These are phyloP conservation scores for Paecilomyces fulvus DNA, from an alignment of 2,329 filamentous ascomycete genomes.

Conservation along the genomic window DNA sequence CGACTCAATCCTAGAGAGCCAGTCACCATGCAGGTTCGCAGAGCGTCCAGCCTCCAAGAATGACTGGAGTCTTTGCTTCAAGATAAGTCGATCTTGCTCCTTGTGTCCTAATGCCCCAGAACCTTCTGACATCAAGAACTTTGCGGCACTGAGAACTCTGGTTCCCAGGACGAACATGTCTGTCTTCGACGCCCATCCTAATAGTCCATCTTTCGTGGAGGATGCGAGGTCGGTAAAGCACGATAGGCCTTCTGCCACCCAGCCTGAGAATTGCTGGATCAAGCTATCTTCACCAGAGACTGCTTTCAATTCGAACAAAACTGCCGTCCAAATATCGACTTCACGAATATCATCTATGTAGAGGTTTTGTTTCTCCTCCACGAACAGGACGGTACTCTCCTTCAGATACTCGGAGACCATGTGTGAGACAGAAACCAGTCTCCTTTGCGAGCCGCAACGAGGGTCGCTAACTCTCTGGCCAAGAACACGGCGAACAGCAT, in stretches of 20 bases:
- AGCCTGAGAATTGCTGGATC: slow-evolving; percentile 16
- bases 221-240: slow-evolving; percentile 19
- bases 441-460: slow-evolving; percentile 12
- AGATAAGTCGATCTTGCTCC: slow-evolving; percentile 7
- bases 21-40: slow-evolving; percentile 23
- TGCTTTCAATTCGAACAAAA: slow-evolving; percentile 34
- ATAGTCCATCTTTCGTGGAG: slow-evolving; percentile 48
- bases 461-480: slow-evolving; percentile 16
- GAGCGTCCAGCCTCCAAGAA: slow-evolving; percentile 16
- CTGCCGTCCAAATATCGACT: slow-evolving; percentile 55
- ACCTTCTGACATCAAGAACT: slow-evolving; percentile 18
- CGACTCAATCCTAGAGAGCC: slow-evolving; percentile 20
- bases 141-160: slow-evolving; percentile 31
- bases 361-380: slow-evolving; percentile 87
- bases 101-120: slow-evolving; percentile 12
- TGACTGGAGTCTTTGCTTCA: slow-evolving; percentile 16
- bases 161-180: slow-evolving; percentile 50
- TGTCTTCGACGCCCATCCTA: slow-evolving; percentile 65
- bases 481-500: slow-evolving; percentile 32
- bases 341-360: slow-evolving; percentile 78
- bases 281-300: slow-evolving; percentile 13
- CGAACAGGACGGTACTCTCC: slow-evolving; percentile 56
- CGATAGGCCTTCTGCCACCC: slow-evolving; percentile 25
- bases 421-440: slow-evolving; percentile 16
- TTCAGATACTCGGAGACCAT: slow-evolving; percentile 26